phyloP scores from a whole-genome alignment of 805 yeast genomes.

The Suhomyces kilbournensis region DNA sequence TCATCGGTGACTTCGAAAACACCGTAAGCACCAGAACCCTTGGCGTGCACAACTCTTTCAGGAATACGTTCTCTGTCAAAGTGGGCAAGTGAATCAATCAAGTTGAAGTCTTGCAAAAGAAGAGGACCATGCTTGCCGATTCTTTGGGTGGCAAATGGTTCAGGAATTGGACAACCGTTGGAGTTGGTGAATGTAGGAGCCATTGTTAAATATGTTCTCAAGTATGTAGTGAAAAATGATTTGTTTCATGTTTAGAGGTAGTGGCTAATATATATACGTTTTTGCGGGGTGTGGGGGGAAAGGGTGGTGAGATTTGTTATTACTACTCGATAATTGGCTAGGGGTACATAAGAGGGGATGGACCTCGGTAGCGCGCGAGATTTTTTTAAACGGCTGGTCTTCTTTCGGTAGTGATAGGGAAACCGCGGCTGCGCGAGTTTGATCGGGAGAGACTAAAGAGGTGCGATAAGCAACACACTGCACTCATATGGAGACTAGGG shows the following conservation, averaged over 20 bases:
- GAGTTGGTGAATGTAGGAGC: constrained; percentile 68
- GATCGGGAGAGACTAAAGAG: background rate
- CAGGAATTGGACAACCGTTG: constrained; percentile 73
- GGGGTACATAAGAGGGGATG: background rate
- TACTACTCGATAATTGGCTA: background rate
- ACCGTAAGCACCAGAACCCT: constrained; percentile 64
- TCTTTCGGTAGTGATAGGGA: background rate
- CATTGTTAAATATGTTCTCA: constrained; percentile 19
- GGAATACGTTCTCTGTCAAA: constrained; percentile 65
- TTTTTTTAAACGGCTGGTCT: background rate
- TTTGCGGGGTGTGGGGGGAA: constrained; percentile 2
- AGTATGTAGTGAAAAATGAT: background rate
- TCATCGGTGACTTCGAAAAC: constrained; percentile 56
- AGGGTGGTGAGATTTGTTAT: constrained; percentile 1
- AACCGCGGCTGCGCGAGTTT: background rate
- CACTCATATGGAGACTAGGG: background rate
- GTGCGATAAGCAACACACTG: background rate
- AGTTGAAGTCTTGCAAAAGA: constrained; percentile 55
- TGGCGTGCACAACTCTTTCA: constrained; percentile 67
- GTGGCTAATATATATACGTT: background rate
- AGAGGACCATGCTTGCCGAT: constrained; percentile 59
- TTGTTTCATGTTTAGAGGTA: background rate
- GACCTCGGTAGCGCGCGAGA: constrained; percentile 1
- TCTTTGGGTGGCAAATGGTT: constrained; percentile 55
- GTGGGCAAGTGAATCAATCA: constrained; percentile 55